Evolutionary conservation across 805 yeast genomes (phyloP), one percentile per base, ranked within the genome.

Genomic region (Metschnikowia amazonensis): DNA sequence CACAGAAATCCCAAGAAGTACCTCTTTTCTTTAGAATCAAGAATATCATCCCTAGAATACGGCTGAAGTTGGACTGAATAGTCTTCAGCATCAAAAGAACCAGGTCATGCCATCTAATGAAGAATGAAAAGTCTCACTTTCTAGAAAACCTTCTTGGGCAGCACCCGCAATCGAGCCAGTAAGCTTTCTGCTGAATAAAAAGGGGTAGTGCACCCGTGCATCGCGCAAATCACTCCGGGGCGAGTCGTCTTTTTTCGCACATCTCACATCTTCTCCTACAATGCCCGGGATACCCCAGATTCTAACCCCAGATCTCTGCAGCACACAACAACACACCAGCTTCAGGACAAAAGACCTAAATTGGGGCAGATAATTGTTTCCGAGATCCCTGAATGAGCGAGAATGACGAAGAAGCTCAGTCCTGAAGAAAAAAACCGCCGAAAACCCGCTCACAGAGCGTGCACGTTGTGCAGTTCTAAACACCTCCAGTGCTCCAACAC

Each of bases 401-500:
- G 20, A 38, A 84, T 84, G 89, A 84, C 90, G 0, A 81, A 80
- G 59, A 75, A 71, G 51, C 75, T 84, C 20, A 72, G 82, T 1
- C 62, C 64, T 10, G 76, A 73, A 43, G 76, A 81, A 53, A 82
- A 79, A 58, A 67, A 65, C 34, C 66, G 63, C 31, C 63, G 92
- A 36, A 79, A 72, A 51, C 88, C 89, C 4, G 80, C 84, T 1
- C 66, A 78, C 7, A 72, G 84, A 37, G 94, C 92, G 1, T 85
- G 94, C 57, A 72, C 72, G 16, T 82, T 83, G 58, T 85, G 92
- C 60, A 89, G 84, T 58, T 64, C 73, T 21, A 85, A 85, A 52
- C 94, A 84, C 56, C 69, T 85, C 11, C 90, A 84, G 54, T 85
- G 92, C 60, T 86, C 84, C 49, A 66, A 76, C 46, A 70, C 74